A percentile compares a stretch with the other conserved stretches of the same genome.
Evolutionary conservation across 345 rosid species (phyloP).

Genomic region (Brassica incana): DNA sequence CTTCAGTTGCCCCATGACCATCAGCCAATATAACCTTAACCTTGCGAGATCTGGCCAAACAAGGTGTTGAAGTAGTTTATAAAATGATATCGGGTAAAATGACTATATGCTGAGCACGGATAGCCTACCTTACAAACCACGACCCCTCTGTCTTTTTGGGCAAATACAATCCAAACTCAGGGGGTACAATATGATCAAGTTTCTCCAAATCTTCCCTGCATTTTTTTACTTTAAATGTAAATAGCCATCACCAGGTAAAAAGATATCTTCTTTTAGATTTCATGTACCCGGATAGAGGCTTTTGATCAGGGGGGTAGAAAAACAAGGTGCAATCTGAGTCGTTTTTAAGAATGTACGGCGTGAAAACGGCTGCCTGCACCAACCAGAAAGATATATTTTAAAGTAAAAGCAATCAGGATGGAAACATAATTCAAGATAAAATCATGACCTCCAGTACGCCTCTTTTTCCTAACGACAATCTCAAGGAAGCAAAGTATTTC

Average conservation of each 20-base stretch:
- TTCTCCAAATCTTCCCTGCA: conserved; percentile 66
- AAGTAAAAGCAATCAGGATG: conserved; percentile 25
- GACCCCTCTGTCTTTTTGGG: conserved; percentile 66
- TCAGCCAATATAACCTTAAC: conserved; percentile 55
- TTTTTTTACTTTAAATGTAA: conserved; percentile 27
- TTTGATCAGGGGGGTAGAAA: conserved; percentile 58
- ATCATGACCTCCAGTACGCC: conserved; percentile 86
- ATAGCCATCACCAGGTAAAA: conserved; percentile 21
- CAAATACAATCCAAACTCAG: conserved; percentile 68
- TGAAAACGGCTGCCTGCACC: conserved; percentile 72
- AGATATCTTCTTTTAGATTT: conserved; percentile 27
- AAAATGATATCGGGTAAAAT: conserved; percentile 8
- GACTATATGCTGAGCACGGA: conserved; percentile 24
- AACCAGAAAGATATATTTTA: conserved; percentile 25
- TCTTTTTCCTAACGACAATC: conserved; percentile 75
- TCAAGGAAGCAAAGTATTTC: conserved; percentile 67
- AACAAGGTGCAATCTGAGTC: conserved; percentile 63
- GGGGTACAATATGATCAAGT: conserved; percentile 49
- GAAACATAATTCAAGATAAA: conserved; percentile 27
- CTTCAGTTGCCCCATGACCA: conserved; percentile 51
- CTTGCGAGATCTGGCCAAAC: conserved; percentile 64
- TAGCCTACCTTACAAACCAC: conserved; percentile 70
- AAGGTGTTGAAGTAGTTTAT: conserved; percentile 20
- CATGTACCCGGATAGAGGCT: conserved; percentile 63
- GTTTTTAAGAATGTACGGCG: conserved; percentile 74